Conservation (phyloP, 192 early-diverging fungal species). For the Entomortierella parvispora region DNA sequence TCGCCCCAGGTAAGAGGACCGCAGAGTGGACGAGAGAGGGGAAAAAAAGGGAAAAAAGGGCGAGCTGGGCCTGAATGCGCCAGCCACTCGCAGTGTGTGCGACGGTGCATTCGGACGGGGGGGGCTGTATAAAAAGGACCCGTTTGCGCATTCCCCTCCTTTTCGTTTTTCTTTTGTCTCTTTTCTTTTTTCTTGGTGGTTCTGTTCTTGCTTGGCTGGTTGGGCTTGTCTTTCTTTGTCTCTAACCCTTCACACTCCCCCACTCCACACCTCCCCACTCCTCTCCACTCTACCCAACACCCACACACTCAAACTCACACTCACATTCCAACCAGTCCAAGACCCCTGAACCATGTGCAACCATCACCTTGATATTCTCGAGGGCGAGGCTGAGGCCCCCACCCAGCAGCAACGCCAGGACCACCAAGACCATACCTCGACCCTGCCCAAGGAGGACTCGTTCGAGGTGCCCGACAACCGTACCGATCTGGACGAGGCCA, state of each 20-base stretch:
- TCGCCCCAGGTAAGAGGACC: background rate
- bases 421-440: background rate
- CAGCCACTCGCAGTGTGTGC: background rate
- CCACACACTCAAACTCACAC: background rate
- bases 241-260: constrained; percentile 7
- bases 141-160: constrained; percentile 11
- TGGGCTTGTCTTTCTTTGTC: constrained; percentile 6
- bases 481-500: constrained; percentile 31
- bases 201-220: constrained; percentile 13
- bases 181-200: constrained; percentile 26
- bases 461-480: constrained; percentile 46
- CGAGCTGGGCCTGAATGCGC: background rate
- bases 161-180: constrained; percentile 27
- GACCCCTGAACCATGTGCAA: constrained; percentile 38
- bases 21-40: background rate
- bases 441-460: constrained; percentile 32
- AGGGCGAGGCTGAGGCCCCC: constrained; percentile 29
- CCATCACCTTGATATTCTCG: constrained; percentile 33
- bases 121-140: constrained; percentile 33
- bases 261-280: constrained; percentile 1
- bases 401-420: constrained; percentile 13
- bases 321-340: background rate
- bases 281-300: constrained; percentile 1
- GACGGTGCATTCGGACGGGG: background rate
- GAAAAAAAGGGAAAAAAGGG: constrained; percentile 4